phyloP scores from a whole-genome alignment of 345 rosid genomes.

The Salix purpurea region DNA sequence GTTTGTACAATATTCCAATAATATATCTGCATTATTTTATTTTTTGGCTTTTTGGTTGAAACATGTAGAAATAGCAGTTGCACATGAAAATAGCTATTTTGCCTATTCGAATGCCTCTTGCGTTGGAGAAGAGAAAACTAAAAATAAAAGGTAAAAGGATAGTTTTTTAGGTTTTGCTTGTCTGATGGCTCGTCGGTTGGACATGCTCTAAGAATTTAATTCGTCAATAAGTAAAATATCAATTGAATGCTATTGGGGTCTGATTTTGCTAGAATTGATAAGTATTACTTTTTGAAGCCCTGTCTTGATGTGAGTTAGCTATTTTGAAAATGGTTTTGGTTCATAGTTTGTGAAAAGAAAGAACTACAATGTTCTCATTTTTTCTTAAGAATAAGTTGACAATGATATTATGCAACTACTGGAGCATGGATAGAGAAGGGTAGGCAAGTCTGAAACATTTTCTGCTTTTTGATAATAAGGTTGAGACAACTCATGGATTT shows the following conservation, averaged over 20 bases:
- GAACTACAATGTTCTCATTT: not conserved
- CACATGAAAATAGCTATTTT: too few species aligned
- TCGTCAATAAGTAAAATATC: not conserved
- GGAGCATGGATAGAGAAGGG: not conserved
- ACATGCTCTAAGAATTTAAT: not conserved
- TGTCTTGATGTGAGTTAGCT: not conserved
- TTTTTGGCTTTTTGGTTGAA: too few species aligned
- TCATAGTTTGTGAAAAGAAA: not conserved
- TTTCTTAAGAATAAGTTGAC: not conserved
- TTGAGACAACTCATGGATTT: not conserved
- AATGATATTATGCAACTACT: not conserved
- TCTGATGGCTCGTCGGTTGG: too few species aligned
- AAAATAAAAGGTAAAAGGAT: too few species aligned
- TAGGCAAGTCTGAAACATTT: not conserved
- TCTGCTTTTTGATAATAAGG: not conserved
- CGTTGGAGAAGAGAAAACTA: too few species aligned
- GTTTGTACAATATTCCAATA: too few species aligned
- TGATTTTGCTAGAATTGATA: not conserved
- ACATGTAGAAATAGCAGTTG: too few species aligned
- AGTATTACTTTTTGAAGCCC: not conserved
- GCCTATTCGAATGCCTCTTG: too few species aligned
- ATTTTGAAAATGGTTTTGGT: not conserved
- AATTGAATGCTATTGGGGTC: not conserved
- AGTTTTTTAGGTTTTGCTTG: too few species aligned
- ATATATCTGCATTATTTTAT: too few species aligned